phyloP scores from a whole-genome alignment of 2,329 filamentous ascomycete species.

The Exophiala alcalophila region DNA sequence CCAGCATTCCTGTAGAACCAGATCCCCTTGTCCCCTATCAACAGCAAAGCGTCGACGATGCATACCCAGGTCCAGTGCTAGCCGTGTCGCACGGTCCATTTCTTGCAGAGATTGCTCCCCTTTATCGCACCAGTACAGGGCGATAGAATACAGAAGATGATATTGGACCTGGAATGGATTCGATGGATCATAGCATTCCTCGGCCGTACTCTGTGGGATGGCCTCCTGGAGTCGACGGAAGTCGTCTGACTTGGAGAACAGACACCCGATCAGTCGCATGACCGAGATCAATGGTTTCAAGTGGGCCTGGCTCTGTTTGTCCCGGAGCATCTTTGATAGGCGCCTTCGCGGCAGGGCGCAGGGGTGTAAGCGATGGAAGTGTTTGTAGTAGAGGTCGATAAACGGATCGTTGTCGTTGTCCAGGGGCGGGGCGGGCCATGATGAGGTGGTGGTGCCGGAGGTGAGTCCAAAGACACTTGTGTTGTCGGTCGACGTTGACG shows the following conservation, averaged over 20 bases:
- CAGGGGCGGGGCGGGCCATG: constrained; percentile 9
- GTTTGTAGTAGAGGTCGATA: constrained; percentile 33
- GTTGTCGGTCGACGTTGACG: background rate
- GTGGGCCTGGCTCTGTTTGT: constrained; percentile 11
- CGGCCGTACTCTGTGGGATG: background rate
- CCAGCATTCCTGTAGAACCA: constrained; percentile 33
- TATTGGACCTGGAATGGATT: constrained; percentile 64
- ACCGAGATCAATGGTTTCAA: constrained; percentile 31
- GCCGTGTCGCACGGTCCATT: constrained; percentile 27
- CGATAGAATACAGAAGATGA: constrained; percentile 71
- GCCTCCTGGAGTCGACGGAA: background rate
- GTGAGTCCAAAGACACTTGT: background rate
- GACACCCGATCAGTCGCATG: constrained; percentile 35
- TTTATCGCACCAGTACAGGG: constrained; percentile 72
- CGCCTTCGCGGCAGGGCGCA: constrained; percentile 30
- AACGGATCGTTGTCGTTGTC: constrained; percentile 13
- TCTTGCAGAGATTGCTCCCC: constrained; percentile 66
- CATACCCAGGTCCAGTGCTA: constrained; percentile 32
- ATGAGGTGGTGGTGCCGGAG: background rate
- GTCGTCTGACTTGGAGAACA: constrained; percentile 13
- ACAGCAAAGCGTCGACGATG: constrained; percentile 33
- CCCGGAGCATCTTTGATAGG: constrained; percentile 20
- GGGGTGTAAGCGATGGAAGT: constrained; percentile 36
- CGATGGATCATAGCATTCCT: background rate
- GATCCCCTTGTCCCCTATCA: constrained; percentile 56